phyloP scores from a whole-genome alignment of 169 alveolate genomes.

The Toxoplasma gondii region DNA sequence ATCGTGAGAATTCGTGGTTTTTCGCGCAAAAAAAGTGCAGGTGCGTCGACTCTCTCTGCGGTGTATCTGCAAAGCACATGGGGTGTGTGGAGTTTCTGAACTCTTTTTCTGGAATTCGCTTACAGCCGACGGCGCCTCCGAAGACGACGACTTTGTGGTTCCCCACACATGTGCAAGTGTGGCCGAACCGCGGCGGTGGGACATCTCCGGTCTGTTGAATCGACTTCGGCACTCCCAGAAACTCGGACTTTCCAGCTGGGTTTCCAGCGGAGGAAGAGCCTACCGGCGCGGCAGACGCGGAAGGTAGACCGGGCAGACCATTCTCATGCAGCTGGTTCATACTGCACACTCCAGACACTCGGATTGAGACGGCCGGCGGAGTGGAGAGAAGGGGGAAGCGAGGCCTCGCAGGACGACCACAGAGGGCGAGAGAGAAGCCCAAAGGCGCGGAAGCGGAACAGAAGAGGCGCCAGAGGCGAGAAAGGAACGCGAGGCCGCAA shows the following conservation, averaged over 20 bases:
- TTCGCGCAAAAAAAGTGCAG: too few relatives aligned
- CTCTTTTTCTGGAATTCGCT: neutral
- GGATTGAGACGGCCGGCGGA: neutral
- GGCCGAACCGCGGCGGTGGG: constrained; percentile 33
- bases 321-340: constrained; percentile 18
- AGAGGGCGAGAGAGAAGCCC: neutral
- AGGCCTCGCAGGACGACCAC: neutral
- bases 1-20: too few relatives aligned
- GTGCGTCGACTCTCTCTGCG: too few relatives aligned
- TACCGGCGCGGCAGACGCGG: neutral
- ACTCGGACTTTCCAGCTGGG: neutral
- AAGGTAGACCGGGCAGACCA: neutral
- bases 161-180: neutral
- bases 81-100: neutral
- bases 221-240: neutral
- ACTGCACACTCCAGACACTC: neutral
- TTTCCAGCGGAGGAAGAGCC: neutral
- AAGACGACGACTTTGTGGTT: constrained; percentile 23
- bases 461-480: neutral
- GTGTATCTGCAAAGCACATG: too few relatives aligned
- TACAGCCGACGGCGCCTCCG: constrained; percentile 40
- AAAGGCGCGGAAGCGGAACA: neutral
- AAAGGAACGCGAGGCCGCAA: neutral
- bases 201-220: constrained; percentile 25
- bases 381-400: neutral